A percentile compares a stretch with the other conserved stretches of the same genome.
Evolutionary conservation across 1,284 basidiomycete genomes (phyloP).

Genomic region (Moesziomyces parantarcticus): DNA sequence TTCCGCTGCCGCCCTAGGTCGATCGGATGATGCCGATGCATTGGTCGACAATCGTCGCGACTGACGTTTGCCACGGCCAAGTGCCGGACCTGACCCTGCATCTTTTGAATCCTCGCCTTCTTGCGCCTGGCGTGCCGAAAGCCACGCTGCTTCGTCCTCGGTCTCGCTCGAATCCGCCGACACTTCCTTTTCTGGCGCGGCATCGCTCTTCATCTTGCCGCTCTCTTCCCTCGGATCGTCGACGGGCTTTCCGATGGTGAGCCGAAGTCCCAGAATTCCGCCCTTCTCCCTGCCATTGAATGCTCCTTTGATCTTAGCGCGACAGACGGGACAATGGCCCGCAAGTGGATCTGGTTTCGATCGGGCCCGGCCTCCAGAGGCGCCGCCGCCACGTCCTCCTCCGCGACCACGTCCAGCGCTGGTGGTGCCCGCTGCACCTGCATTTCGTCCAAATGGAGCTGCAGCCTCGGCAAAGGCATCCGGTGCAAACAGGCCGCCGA

Average conservation of each 20-base stretch:
- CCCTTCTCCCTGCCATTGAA: slow-evolving; percentile 49
- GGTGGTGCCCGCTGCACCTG: slow-evolving; percentile 3
- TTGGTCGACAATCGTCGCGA: not conserved
- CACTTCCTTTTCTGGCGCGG: not conserved
- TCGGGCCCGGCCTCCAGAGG: slow-evolving; percentile 2
- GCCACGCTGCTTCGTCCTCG: slow-evolving; percentile 14
- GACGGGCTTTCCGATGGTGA: slow-evolving; percentile 51
- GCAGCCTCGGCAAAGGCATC: slow-evolving; percentile 17
- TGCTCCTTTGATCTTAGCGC: slow-evolving; percentile 53
- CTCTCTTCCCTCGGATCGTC: slow-evolving; percentile 40
- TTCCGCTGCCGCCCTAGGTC: not conserved
- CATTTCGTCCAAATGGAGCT: slow-evolving; percentile 5
- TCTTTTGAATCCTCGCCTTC: not conserved
- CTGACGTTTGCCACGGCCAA: not conserved
- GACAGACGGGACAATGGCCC: slow-evolving; percentile 60
- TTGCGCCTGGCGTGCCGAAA: slow-evolving; percentile 7
- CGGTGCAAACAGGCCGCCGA: slow-evolving; percentile 32
- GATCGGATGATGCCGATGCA: not conserved
- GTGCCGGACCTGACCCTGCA: slow-evolving; percentile 1
- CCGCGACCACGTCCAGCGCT: slow-evolving; percentile 9
- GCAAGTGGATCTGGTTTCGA: slow-evolving; percentile 45
- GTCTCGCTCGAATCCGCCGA: slow-evolving; percentile 8
- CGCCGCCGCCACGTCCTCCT: slow-evolving; percentile 10
- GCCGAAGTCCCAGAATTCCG: slow-evolving; percentile 50
- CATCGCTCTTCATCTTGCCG: slow-evolving; percentile 24